Conservation (phyloP, 1,284 basidiomycete species). For the Rhodotorula sp. region DNA sequence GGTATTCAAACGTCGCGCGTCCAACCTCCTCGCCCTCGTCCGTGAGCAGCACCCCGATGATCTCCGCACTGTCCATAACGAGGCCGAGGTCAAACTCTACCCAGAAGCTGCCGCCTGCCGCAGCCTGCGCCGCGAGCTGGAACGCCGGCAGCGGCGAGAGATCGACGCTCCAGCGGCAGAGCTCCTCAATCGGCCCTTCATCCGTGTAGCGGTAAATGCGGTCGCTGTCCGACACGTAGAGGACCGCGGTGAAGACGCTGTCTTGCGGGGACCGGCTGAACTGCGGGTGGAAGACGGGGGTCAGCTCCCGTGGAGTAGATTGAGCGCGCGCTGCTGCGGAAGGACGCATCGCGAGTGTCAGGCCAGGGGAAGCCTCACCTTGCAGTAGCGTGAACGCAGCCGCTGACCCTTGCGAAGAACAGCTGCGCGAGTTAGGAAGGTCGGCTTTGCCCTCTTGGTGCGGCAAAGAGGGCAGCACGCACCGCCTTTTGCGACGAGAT, state of each 20-base stretch:
- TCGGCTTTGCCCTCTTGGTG: not conserved
- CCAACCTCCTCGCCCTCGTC: conserved; percentile 38
- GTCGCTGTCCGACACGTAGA: conserved; percentile 67
- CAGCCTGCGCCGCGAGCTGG: conserved; percentile 61
- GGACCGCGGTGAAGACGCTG: conserved; percentile 67
- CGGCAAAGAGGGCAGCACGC: not conserved
- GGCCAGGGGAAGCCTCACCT: too few species aligned
- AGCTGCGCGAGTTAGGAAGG: conserved; percentile 50
- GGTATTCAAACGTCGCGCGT: conserved; percentile 32
- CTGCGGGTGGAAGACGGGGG: not conserved
- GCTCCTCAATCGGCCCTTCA: conserved; percentile 53
- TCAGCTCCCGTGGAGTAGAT: too few species aligned
- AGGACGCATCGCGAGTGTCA: too few species aligned
- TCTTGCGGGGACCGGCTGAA: conserved; percentile 16
- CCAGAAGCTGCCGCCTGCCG: conserved; percentile 58
- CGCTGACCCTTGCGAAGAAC: conserved; percentile 80
- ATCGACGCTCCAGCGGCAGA: conserved; percentile 83
- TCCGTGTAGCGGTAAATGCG: conserved; percentile 32
- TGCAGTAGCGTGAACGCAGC: conserved; percentile 75
- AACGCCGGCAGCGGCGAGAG: conserved; percentile 72
- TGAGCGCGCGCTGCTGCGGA: too few species aligned
- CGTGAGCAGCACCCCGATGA: conserved; percentile 31
- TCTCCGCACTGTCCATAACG: conserved; percentile 37
- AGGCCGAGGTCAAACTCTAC: conserved; percentile 33
- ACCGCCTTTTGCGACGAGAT: conserved; percentile 71